A percentile compares a stretch with the other conserved stretches of the same genome.
Evolutionary conservation across 2,329 filamentous ascomycete genomes (phyloP).

Genomic region (Fusarium oligoseptatum): DNA sequence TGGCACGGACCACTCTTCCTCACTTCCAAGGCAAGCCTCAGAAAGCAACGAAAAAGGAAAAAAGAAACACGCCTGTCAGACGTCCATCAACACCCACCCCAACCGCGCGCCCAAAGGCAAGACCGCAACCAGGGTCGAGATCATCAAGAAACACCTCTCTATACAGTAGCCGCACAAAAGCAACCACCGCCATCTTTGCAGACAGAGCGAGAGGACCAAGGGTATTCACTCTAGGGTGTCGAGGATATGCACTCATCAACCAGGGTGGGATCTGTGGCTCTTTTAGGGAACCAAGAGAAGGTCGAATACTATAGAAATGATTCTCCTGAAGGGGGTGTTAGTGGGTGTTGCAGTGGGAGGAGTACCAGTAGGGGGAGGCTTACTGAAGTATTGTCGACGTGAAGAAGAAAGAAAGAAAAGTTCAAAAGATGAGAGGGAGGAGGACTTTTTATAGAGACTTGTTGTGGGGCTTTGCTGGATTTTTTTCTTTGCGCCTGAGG

Average conservation of each 20-base stretch:
- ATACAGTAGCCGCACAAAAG: conserved; percentile 67
- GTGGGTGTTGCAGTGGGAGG: not conserved
- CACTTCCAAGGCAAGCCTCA: conserved; percentile 60
- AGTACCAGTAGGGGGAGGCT: conserved; percentile 49
- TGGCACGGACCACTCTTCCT: conserved; percentile 60
- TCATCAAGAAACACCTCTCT: conserved; percentile 90
- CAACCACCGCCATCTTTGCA: conserved; percentile 68
- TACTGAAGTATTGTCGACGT: conserved; percentile 74
- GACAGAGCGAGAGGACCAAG: conserved; percentile 45
- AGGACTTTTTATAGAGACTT: not conserved
- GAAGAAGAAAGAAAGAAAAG: conserved; percentile 64
- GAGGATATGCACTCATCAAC: conserved; percentile 75
- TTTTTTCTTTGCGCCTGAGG: not conserved
- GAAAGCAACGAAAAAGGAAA: conserved; percentile 69
- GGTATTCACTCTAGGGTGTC: conserved; percentile 62
- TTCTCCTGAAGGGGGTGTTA: conserved; percentile 66
- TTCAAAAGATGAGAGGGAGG: conserved; percentile 42
- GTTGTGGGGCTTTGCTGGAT: not conserved
- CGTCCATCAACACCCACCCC: conserved; percentile 88
- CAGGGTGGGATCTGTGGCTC: conserved; percentile 88
- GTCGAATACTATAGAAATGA: conserved; percentile 99
- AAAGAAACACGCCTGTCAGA: conserved; percentile 80
- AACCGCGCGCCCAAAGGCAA: conserved; percentile 80
- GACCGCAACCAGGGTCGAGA: conserved; percentile 82
- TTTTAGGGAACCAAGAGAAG: conserved; percentile 90